Percentiles rank a stretch among this genome's conserved stretches.
These are phyloP conservation scores for Galerina marginata DNA, from an alignment of 768 basidiomycete species.

Conservation along the genomic window DNA sequence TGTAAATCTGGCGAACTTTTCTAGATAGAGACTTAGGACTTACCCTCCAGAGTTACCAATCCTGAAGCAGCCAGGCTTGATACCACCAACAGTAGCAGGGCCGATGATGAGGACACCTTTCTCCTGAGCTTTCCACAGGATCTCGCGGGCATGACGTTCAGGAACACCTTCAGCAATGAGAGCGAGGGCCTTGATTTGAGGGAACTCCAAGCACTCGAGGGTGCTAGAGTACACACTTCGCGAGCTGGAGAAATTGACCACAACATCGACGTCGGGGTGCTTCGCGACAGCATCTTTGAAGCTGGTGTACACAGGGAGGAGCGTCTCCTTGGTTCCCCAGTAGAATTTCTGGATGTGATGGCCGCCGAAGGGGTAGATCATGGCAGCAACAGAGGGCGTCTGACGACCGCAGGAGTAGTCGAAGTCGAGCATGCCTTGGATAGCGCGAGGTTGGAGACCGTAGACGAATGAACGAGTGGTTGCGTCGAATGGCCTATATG, in stretches of 20 bases:
- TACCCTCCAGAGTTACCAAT: constrained; percentile 99
- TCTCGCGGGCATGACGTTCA: constrained; percentile 95
- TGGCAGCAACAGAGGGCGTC: constrained; percentile 93
- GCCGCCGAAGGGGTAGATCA: constrained; percentile 99
- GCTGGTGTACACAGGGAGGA: constrained; percentile 95
- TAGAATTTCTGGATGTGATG: constrained; percentile 99
- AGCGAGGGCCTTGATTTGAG: constrained; percentile 70
- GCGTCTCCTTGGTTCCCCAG: constrained; percentile 99
- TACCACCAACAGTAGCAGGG: constrained; percentile 98
- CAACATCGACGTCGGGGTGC: constrained; percentile 95
- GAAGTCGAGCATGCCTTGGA: constrained; percentile 97
- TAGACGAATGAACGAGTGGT: constrained; percentile 97
- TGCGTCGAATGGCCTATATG: constrained; percentile 91
- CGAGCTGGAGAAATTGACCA: constrained; percentile 97
- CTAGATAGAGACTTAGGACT: constrained; percentile 25
- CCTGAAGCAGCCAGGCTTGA: constrained; percentile 99
- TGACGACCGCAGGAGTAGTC: constrained; percentile 96
- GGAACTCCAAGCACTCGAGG: constrained; percentile 80
- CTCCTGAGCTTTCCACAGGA: constrained; percentile 85
- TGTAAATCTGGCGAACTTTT: constrained; percentile 9
- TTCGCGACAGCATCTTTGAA: constrained; percentile 91
- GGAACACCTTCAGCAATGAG: constrained; percentile 99
- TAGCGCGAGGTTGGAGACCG: constrained; percentile 98
- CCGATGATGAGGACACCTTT: constrained; percentile 91
- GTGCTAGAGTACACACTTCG: constrained; percentile 95